These are phyloP conservation scores for Papiliotrema nemorosa DNA, from an alignment of 1,284 basidiomycete genomes.

Conservation along the genomic window DNA sequence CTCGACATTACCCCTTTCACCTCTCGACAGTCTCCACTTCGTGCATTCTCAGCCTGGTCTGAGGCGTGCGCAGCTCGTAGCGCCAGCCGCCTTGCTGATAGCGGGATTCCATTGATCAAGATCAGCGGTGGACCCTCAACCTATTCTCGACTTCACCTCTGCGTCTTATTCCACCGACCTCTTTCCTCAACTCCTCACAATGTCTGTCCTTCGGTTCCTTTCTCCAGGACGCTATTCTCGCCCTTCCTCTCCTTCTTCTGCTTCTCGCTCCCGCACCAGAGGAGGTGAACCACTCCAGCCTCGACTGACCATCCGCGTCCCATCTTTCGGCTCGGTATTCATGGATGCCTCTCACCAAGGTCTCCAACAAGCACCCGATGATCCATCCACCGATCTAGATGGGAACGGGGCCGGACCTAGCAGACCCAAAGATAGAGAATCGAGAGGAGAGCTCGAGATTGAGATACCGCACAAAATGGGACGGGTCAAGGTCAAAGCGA, in stretches of 20 bases:
- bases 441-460: constrained; percentile 14
- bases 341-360: constrained; percentile 12
- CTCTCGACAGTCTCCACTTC: no score
- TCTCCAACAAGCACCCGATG: background rate
- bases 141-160: no score
- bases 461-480: constrained; percentile 6
- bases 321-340: constrained; percentile 14
- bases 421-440: constrained; percentile 8
- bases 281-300: background rate
- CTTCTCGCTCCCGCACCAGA: background rate
- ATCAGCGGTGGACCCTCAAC: no score
- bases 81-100: no score
- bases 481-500: constrained; percentile 7
- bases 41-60: no score
- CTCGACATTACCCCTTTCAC: no score
- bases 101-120: no score
- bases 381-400: background rate
- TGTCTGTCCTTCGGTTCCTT: constrained; percentile 4
- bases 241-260: constrained; percentile 1
- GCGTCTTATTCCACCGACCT: no score
- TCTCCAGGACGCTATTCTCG: background rate
- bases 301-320: constrained; percentile 11
- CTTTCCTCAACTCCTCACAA: background rate
- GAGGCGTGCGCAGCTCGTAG: no score
- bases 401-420: background rate